Evolutionary conservation across 805 yeast genomes (phyloP), one percentile per base, ranked within the genome.

Genomic region (Starmerella apicola): DNA sequence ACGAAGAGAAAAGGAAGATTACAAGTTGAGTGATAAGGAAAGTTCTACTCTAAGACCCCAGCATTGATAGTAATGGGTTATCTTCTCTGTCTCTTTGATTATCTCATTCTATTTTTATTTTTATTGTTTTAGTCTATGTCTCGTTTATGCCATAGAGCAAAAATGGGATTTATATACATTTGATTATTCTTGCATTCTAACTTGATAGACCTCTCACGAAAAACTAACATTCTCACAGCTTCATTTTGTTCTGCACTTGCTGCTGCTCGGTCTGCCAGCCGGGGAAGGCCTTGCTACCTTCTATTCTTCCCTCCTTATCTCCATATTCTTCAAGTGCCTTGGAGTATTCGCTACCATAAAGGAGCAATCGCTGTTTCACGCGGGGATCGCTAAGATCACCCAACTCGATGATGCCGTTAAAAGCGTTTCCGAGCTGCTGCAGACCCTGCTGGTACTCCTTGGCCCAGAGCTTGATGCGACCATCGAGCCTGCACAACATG

Each of bases 401-500:
- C 13, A 13, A 3, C 19, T 17, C 12, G 8, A 36, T 5, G 7
- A 33, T 22, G 7, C 24, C 6, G 12, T 43, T 69, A 55, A 72
- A 84, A 0, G 94, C 95, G 58, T 80, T 82, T 53, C 85, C 95
- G 51, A 80, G 78, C 51, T 84, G 76, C 23, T 78, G 91, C 38
- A 91, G 64, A 0, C 95, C 81, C 4, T 73, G 71, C 95, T 96
- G 85, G 13, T 95, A 95, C 51, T 71, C 74, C 27, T 68, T 67
- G 53, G 88, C 72, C 96, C 97, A 88, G 8, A 81, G 54, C 53
- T 85, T 86, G 12, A 84, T 94, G 51, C 72, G 71, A 3, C 94
- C 81, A n/a, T 83, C 78, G 5, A 82, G 60, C 55, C 83, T 71
- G 94, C 95, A 86, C 42, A 81, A 64, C 51, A 83, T 68, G 0